Evolutionary conservation across 1,284 basidiomycete genomes (phyloP).

Genomic region (Gomphus bonarii): DNA sequence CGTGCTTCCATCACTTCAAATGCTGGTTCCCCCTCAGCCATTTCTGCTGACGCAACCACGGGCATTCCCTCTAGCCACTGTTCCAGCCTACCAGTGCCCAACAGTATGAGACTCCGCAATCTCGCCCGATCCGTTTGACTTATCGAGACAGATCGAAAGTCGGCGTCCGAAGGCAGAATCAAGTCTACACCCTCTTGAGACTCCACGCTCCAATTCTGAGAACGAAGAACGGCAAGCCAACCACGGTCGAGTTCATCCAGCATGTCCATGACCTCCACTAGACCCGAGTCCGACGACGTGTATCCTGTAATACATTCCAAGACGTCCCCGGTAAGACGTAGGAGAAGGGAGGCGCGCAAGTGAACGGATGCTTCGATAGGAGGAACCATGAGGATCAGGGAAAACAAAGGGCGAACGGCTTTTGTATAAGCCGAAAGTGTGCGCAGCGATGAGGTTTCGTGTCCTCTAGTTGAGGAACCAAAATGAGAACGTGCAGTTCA

Average conservation of each 20-base stretch:
- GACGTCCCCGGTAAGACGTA: constrained; percentile 60
- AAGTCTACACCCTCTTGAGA: constrained; percentile 37
- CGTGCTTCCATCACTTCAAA: constrained; percentile 43
- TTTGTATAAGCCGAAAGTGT: constrained; percentile 49
- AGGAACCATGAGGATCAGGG: constrained; percentile 58
- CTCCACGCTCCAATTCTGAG: constrained; percentile 52
- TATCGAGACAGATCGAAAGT: constrained; percentile 24
- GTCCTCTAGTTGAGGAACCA: constrained; percentile 20
- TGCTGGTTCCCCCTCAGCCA: constrained; percentile 27
- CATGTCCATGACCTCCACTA: constrained; percentile 48
- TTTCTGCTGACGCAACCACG: constrained; percentile 22
- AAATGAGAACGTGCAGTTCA: not conserved
- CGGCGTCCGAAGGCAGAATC: constrained; percentile 23
- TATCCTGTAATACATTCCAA: constrained; percentile 52
- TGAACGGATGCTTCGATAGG: constrained; percentile 56
- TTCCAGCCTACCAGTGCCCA: constrained; percentile 47
- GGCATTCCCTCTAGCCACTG: constrained; percentile 47
- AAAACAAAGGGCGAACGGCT: constrained; percentile 42
- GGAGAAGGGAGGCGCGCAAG: constrained; percentile 50
- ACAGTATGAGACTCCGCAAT: constrained; percentile 50
- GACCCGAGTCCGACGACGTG: constrained; percentile 25
- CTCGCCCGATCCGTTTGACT: constrained; percentile 62
- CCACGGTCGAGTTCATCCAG: constrained; percentile 60
- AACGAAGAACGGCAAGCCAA: constrained; percentile 53
- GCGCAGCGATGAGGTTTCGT: constrained; percentile 37